Evolutionary conservation across 2,329 filamentous ascomycete species (phyloP), one percentile per base, ranked within the genome.

Genomic region (Thielaviopsis punctulata): DNA sequence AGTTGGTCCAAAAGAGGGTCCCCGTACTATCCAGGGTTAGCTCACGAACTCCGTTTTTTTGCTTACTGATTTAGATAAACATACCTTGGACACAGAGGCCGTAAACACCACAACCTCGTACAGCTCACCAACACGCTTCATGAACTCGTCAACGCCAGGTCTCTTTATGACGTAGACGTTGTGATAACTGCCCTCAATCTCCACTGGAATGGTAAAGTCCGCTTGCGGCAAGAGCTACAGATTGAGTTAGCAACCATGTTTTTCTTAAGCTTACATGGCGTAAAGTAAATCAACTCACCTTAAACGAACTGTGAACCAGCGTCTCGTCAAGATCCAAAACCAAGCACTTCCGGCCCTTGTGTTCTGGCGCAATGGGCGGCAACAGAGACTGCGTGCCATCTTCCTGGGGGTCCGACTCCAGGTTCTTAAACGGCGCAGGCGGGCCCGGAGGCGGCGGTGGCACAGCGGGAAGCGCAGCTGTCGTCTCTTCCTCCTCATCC

Each of bases 161-260:
- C 92, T 80, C 71, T 98, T 98, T 66, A 98, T 98, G 58, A 98
- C 92, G 64, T 98, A 98, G 52, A 98, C 93, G 62, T 98, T 98
- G 69, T 98, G 92, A 64, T 93, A 96, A 66, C 95, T 93, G 53
- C 92, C 92, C 70, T 98, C 92, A 58, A 98, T 98, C 63, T 98
- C 92, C 25, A 98, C 92, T 0, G 92, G 92, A 63, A 98, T 96
- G 5, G 92, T 98, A 64, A 98, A 96, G 67, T 98, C 92, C 54
- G 92, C 92, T 72, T 96, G 90, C 62, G 96, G 89, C 45, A 98
- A 75, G 59, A 96, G 92, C 89, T 96, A 62, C 10, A 44, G 27
- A 25, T 45, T 13, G 52, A 44, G 22, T 56, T 54, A 60, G 57
- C 55, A 21, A 12, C 4, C 15, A 13, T 33, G 19, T 27, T 19